A percentile compares a stretch with the other conserved stretches of the same genome.
phyloP scores from a whole-genome alignment of 495 filamentous ascomycete species.

The Penicillium simplicissimum region DNA sequence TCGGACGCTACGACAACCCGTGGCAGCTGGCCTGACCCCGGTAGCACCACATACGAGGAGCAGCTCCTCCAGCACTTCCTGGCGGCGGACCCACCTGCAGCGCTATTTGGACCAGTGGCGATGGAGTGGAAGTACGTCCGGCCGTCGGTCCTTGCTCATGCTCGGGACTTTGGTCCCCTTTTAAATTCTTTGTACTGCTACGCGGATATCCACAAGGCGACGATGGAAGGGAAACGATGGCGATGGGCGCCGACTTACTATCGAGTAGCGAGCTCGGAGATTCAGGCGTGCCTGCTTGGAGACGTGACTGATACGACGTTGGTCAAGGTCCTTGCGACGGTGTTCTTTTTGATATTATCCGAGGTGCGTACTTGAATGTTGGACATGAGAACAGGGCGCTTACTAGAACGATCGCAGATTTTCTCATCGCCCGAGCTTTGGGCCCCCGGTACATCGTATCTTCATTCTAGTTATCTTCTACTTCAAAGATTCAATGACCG shows the following conservation, averaged over 20 bases:
- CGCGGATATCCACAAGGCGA: slow-evolving; percentile 35
- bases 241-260: slow-evolving; percentile 36
- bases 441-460: slow-evolving; percentile 34
- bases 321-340: slow-evolving; percentile 32
- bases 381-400: not conserved
- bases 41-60: slow-evolving; percentile 32
- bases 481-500: slow-evolving; percentile 37
- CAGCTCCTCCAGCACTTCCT: slow-evolving; percentile 38
- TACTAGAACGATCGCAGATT: slow-evolving; percentile 17
- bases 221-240: slow-evolving; percentile 35
- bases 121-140: slow-evolving; percentile 43
- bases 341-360: slow-evolving; percentile 43
- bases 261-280: slow-evolving; percentile 35
- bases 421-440: slow-evolving; percentile 32
- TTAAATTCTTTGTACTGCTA: slow-evolving; percentile 42
- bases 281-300: slow-evolving; percentile 34
- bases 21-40: slow-evolving; percentile 25
- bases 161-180: slow-evolving; percentile 29
- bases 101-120: slow-evolving; percentile 35
- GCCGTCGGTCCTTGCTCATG: slow-evolving; percentile 29
- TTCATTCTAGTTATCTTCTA: slow-evolving; percentile 39
- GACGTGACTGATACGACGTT: slow-evolving; percentile 30
- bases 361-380: slow-evolving; percentile 29
- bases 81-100: slow-evolving; percentile 36
- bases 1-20: slow-evolving; percentile 21